These are phyloP conservation scores for Candida mattraensis DNA, from an alignment of 805 yeast genomes.

Conservation along the genomic window DNA sequence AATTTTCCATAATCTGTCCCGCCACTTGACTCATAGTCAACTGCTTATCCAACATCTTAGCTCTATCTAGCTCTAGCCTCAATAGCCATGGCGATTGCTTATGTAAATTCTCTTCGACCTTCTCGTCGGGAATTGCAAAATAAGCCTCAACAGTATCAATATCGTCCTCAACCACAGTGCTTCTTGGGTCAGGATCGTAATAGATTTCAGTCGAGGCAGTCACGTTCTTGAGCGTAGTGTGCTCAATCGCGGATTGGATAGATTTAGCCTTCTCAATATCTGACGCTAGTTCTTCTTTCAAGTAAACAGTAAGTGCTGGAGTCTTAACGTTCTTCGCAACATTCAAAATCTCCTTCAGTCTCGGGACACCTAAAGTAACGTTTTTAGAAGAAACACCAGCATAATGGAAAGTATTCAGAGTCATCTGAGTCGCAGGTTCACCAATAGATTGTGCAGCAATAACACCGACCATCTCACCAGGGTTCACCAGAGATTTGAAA, in stretches of 20 bases:
- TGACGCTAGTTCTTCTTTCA: conserved; percentile 73
- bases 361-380: conserved; percentile 96
- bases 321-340: conserved; percentile 98
- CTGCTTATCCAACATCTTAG: conserved; percentile 97
- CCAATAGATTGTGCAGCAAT: conserved; percentile 97
- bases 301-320: conserved; percentile 97
- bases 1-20: conserved; percentile 86
- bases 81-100: conserved; percentile 98
- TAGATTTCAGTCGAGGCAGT: conserved; percentile 97
- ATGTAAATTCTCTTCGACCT: conserved; percentile 89
- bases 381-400: conserved; percentile 97
- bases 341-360: conserved; percentile 95
- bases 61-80: conserved; percentile 96
- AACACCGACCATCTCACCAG: conserved; percentile 99
- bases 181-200: conserved; percentile 97
- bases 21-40: conserved; percentile 98
- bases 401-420: conserved; percentile 94
- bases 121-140: conserved; percentile 97
- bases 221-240: conserved; percentile 90
- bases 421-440: conserved; percentile 98
- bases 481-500: conserved; percentile 86
- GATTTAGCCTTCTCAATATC: conserved; percentile 94
- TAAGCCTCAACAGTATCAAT: conserved; percentile 95
- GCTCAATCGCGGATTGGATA: conserved; percentile 95
- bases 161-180: conserved; percentile 96